These are phyloP conservation scores for Brassica balearica DNA, from an alignment of 441 rosid species.

Conservation along the genomic window DNA sequence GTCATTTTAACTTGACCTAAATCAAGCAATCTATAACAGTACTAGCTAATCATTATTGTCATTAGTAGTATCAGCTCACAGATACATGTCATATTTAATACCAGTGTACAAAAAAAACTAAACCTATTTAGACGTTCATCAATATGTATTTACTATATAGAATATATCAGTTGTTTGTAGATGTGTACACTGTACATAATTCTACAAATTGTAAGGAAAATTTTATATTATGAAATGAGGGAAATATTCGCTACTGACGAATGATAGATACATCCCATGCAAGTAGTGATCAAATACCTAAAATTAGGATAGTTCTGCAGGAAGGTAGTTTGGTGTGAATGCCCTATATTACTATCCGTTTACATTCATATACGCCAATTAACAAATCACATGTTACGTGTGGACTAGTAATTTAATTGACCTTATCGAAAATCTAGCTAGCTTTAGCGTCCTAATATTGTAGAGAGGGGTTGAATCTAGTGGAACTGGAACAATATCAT, in stretches of 20 bases:
- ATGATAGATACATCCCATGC: slow-evolving; percentile 65
- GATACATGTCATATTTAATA: slow-evolving; percentile 7
- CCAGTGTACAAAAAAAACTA: slow-evolving; percentile 11
- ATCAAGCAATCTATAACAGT: slow-evolving; percentile 53
- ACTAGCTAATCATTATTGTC: slow-evolving; percentile 43
- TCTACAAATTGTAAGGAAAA: not conserved
- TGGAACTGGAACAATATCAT: slow-evolving; percentile 4
- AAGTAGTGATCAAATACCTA: slow-evolving; percentile 53
- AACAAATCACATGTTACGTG: slow-evolving; percentile 18
- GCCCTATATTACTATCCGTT: slow-evolving; percentile 37
- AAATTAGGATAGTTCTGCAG: slow-evolving; percentile 43
- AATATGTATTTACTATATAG: not conserved
- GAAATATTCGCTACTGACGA: slow-evolving; percentile 19
- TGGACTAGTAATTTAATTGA: slow-evolving; percentile 4
- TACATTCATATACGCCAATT: slow-evolving; percentile 28
- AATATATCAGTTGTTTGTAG: slow-evolving; percentile 1
- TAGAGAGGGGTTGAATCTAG: slow-evolving; percentile 29
- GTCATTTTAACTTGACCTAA: slow-evolving; percentile 53
- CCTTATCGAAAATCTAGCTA: slow-evolving; percentile 1
- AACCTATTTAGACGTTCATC: not conserved
- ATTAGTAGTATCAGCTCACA: slow-evolving; percentile 39
- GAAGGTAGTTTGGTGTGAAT: slow-evolving; percentile 47
- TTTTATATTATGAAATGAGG: not conserved
- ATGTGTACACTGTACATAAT: not conserved
- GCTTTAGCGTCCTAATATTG: slow-evolving; percentile 9